These are phyloP conservation scores for Fusarium nygamai DNA, from an alignment of 2,329 filamentous ascomycete genomes.

Conservation along the genomic window DNA sequence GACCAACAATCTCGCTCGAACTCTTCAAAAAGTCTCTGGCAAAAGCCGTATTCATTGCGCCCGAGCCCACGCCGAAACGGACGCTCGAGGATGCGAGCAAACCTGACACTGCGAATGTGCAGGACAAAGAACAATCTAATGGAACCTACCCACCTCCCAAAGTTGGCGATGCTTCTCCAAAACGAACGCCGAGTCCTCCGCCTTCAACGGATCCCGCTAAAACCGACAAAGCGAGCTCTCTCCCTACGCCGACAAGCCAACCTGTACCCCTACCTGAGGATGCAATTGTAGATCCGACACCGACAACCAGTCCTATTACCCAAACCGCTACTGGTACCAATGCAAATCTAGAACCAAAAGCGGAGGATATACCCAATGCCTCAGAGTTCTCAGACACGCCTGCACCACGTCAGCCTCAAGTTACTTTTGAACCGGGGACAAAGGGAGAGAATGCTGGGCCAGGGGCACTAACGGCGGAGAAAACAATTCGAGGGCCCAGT, in stretches of 20 bases:
- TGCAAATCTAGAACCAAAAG: not conserved
- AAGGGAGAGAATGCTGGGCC: constrained; percentile 37
- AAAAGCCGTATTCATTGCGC: constrained; percentile 40
- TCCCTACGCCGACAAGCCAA: not conserved
- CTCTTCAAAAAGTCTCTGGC: constrained; percentile 52
- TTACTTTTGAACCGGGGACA: constrained; percentile 47
- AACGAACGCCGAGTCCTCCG: constrained; percentile 19
- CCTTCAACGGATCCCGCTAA: constrained; percentile 17
- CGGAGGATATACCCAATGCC: not conserved
- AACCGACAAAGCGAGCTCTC: not conserved
- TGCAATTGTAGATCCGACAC: constrained; percentile 21
- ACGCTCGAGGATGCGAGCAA: constrained; percentile 15
- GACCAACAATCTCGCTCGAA: constrained; percentile 57
- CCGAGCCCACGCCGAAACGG: constrained; percentile 18
- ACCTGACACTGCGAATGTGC: constrained; percentile 5
- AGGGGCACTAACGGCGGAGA: not conserved
- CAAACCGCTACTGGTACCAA: constrained; percentile 5
- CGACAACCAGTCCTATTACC: constrained; percentile 3
- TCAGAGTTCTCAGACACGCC: not conserved
- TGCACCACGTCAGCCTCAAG: constrained; percentile 41
- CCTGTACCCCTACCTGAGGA: not conserved
- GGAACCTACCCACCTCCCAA: constrained; percentile 16
- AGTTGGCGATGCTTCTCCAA: constrained; percentile 13
- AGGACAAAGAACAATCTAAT: constrained; percentile 23
- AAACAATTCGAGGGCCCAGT: constrained; percentile 8